Evolutionary conservation across 805 yeast species (phyloP).

Genomic region (Saturnispora saitoi): DNA sequence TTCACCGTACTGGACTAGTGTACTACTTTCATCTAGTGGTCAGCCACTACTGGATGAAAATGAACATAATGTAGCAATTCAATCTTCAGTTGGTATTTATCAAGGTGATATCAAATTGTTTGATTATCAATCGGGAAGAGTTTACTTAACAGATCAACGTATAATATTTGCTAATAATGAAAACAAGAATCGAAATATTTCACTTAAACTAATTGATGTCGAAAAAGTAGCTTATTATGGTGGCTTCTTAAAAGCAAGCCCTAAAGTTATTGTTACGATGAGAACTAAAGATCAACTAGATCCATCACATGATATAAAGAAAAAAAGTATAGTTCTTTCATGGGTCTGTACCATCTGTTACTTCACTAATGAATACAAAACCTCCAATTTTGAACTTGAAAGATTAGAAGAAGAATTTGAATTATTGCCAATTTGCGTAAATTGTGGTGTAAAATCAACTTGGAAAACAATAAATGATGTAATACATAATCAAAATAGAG

Average conservation of each 20-base stretch:
- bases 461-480: slow-evolving; percentile 27
- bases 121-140: slow-evolving; percentile 63
- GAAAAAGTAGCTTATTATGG: slow-evolving; percentile 24
- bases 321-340: slow-evolving; percentile 18
- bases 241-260: slow-evolving; percentile 68
- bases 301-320: not conserved
- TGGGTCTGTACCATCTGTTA: slow-evolving; percentile 93
- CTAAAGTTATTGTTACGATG: slow-evolving; percentile 47
- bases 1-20: slow-evolving; percentile 18
- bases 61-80: slow-evolving; percentile 48
- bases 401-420: slow-evolving; percentile 8
- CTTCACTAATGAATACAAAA: slow-evolving; percentile 44
- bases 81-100: slow-evolving; percentile 60
- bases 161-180: slow-evolving; percentile 53
- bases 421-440: slow-evolving; percentile 39
- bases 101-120: slow-evolving; percentile 62
- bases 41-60: slow-evolving; percentile 21
- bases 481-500: slow-evolving; percentile 4
- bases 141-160: slow-evolving; percentile 67
- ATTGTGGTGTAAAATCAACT: slow-evolving; percentile 53
- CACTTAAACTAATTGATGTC: slow-evolving; percentile 17
- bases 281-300: not conserved
- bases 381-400: slow-evolving; percentile 13
- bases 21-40: slow-evolving; percentile 24
- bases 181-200: slow-evolving; percentile 2